Evolutionary conservation across 352 stramenopile species (phyloP), one percentile per base, ranked within the genome.

Genomic region (Phytophthora brassicae): DNA sequence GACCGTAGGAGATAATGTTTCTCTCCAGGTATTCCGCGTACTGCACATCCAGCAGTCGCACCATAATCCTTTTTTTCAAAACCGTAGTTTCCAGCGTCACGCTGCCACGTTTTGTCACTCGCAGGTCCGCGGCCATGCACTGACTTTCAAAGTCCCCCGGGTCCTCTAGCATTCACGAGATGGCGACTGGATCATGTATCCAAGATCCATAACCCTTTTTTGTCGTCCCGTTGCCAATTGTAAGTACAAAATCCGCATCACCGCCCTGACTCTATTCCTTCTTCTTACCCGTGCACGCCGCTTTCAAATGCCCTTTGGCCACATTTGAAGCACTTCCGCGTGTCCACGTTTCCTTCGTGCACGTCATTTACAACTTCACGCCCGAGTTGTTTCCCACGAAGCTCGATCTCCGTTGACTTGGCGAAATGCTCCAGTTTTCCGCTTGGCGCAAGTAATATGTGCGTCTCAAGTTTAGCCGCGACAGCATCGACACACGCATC

Each of bases 91-190:
- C 28, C 28, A 35, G 28, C 11, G 11, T 35, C 28, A 35, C 6
- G 28, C 6, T 11, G 36, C 11, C 28, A 35, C 28, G 28, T 35
- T 57, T 57, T 0, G 51, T 57, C 16, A 58, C 22, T 9, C 24
- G 33, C 16, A 62, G 35, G 6, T 61, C 45, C 11, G 50, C 51
- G 16, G 46, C 45, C 2, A 61, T 22, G 12, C 49, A 66, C 22
- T 60, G 6, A 6, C 29, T 60, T 0, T 51, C 38, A 51, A 41
- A 67, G 17, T 62, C 50, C 12, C 53, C 35, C 0, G 46, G 7
- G 26, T 61, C 51, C 7, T 67, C 44, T 0, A 67, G 35, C 28
- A 11, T 6, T 35, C 28, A 35, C 28, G 28, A 35, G 28, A 11
- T 35, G 28, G 11, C 28, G 11, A 35, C 28, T 35, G 28, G 28